Evolutionary conservation across 2,329 filamentous ascomycete species (phyloP), one percentile per base, ranked within the genome.

Genomic region (Fusarium torreyae): DNA sequence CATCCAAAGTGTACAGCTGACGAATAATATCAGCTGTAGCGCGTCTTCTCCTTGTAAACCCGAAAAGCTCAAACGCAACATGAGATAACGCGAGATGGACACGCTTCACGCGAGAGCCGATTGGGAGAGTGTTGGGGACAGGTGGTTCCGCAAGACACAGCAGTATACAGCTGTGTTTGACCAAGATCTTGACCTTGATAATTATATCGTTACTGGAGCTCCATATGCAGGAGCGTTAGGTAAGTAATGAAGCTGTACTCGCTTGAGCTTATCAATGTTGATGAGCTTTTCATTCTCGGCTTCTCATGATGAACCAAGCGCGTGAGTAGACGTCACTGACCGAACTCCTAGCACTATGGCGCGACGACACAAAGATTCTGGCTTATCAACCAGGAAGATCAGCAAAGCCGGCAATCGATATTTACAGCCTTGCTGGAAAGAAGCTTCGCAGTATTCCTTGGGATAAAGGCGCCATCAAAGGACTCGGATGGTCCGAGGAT

Each of bases 91-190:
- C 58, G 66, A 68, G 50, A 89, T 89, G 87, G 87, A 89, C 74
- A 81, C 82, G 69, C 81, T 86, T 76, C 86, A 88, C 80, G 86
- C 94, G 76, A 93, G 93, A 74, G 92, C 93, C 75, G 93, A 95
- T 80, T 99, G 96, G 96, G 94, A 97, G 85, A 92, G 89, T 81
- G 89, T 98, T 71, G 96, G 94, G 77, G 92, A 97, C 81, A 91
- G 89, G 76, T 98, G 97, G 86, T 99, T 98, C 84, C 93, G 95
- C 79, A 98, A 97, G 84, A 91, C 93, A 59, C 92, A 95, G 81
- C 89, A 97, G 65, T 99, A 98, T 85, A 94, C 94, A 65, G 92
- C 91, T 71, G 88, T 98, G 70, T 99, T 98, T 80, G 94, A 97
- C 81, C 89, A 92, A 77, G 94, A 97, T 78, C 86, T 98, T 67